phyloP scores from a whole-genome alignment of 768 basidiomycete species.

The Russula emetica region DNA sequence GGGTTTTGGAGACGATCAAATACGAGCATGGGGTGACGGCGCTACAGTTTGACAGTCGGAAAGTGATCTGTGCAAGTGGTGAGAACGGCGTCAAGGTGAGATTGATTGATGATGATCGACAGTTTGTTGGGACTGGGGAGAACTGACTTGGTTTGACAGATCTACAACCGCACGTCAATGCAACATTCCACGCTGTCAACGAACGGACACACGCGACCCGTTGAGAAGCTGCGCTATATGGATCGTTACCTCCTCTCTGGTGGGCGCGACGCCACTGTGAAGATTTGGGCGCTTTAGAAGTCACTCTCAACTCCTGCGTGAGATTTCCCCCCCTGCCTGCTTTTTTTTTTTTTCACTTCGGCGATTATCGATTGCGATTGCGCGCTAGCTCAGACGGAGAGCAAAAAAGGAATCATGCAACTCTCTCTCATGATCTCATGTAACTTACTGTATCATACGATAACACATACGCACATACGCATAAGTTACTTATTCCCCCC shows the following conservation, averaged over 20 bases:
- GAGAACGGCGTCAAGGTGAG: conserved; percentile 89
- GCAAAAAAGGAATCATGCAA: not conserved
- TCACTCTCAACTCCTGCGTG: not conserved
- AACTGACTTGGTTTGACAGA: conserved; percentile 41
- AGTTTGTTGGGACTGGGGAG: not conserved
- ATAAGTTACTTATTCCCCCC: not conserved
- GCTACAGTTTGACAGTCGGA: conserved; percentile 91
- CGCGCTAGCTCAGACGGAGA: not conserved
- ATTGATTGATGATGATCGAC: not conserved
- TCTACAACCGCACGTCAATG: conserved; percentile 92
- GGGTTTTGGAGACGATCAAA: conserved; percentile 80
- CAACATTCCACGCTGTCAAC: conserved; percentile 79
- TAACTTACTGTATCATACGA: conserved; percentile 10
- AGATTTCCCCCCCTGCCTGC: not conserved
- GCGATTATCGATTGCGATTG: not conserved
- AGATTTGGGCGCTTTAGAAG: conserved; percentile 84
- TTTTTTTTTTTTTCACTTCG: not conserved
- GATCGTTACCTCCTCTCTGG: conserved; percentile 92
- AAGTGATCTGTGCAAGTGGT: conserved; percentile 86
- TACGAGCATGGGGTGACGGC: conserved; percentile 89
- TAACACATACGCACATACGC: not conserved
- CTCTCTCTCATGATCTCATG: conserved; percentile 5
- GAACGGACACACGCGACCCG: conserved; percentile 92
- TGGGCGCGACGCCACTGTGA: conserved; percentile 78
- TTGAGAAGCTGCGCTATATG: conserved; percentile 88